Evolutionary conservation across 768 basidiomycete species (phyloP).

Genomic region (Leccinum rimulosum): DNA sequence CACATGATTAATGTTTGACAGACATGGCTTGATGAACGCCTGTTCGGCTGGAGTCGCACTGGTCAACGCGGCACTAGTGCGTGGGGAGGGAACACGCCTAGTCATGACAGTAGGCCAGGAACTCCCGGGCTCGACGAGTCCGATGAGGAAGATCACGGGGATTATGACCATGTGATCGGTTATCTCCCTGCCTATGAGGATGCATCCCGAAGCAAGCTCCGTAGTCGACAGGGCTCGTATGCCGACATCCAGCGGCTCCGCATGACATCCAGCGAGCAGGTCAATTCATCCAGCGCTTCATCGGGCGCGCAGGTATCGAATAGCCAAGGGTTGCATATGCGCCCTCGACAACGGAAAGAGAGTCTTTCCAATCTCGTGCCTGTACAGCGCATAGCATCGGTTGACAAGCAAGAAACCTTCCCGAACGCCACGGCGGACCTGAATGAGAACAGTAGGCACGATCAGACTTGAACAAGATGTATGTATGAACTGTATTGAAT

Average conservation of each 20-base stretch:
- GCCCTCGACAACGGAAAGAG: slow-evolving; percentile 53
- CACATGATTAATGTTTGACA: slow-evolving; percentile 21
- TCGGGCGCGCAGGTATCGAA: slow-evolving; percentile 26
- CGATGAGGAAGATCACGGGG: slow-evolving; percentile 86
- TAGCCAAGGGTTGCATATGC: slow-evolving; percentile 44
- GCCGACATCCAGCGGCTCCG: slow-evolving; percentile 78
- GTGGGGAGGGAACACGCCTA: slow-evolving; percentile 64
- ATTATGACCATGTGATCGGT: slow-evolving; percentile 86
- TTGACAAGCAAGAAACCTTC: slow-evolving; percentile 59
- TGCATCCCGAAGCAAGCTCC: slow-evolving; percentile 40
- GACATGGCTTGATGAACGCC: slow-evolving; percentile 90
- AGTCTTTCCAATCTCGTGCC: slow-evolving; percentile 65
- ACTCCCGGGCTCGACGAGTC: slow-evolving; percentile 79
- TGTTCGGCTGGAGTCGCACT: slow-evolving; percentile 89
- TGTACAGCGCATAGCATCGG: slow-evolving; percentile 59
- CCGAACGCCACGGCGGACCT: slow-evolving; percentile 61
- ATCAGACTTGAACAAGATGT: slow-evolving; percentile 20
- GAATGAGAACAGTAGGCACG: slow-evolving; percentile 50
- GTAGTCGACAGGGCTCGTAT: slow-evolving; percentile 70
- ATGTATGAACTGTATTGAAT: slow-evolving; percentile 18
- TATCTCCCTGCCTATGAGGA: slow-evolving; percentile 56
- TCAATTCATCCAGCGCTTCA: slow-evolving; percentile 9
- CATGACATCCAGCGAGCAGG: slow-evolving; percentile 27
- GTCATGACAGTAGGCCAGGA: slow-evolving; percentile 60
- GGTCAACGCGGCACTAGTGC: slow-evolving; percentile 78